phyloP scores from a whole-genome alignment of 352 stramenopile genomes.

The Phytopythium vexans region DNA sequence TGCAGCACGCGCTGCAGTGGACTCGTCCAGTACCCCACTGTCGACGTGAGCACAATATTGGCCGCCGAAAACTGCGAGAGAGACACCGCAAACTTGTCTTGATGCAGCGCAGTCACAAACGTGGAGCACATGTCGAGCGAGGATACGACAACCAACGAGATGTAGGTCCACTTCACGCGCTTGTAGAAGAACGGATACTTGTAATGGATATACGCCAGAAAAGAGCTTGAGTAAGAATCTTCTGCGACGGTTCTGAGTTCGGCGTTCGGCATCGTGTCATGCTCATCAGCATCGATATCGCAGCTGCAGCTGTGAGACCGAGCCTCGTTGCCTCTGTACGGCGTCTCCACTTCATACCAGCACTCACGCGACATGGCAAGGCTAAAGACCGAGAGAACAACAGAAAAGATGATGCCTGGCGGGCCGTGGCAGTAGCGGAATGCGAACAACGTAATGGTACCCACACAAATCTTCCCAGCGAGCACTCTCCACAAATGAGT shows the following conservation, averaged over 20 bases:
- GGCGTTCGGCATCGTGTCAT: neutral
- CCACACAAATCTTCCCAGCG: constrained; percentile 39
- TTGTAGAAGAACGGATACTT: constrained; percentile 63
- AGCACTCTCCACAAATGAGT: constrained; percentile 19
- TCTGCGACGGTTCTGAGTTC: neutral
- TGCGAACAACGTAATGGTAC: constrained; percentile 39
- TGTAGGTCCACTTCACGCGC: constrained; percentile 76
- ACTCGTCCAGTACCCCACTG: constrained; percentile 66
- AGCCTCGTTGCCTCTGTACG: neutral
- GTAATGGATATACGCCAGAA: constrained; percentile 24
- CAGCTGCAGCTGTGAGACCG: neutral
- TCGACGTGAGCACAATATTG: constrained; percentile 65
- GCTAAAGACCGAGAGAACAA: constrained; percentile 61
- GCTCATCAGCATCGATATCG: neutral
- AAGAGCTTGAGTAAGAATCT: constrained; percentile 8
- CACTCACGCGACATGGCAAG: constrained; percentile 63
- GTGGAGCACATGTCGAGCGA: constrained; percentile 69
- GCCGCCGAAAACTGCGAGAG: constrained; percentile 75
- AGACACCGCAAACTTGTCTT: constrained; percentile 35
- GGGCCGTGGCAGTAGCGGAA: constrained; percentile 38
- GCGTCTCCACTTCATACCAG: constrained; percentile 64
- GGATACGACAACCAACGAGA: constrained; percentile 64
- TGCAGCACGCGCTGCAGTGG: constrained; percentile 58
- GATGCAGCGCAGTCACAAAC: constrained; percentile 40
- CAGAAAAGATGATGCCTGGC: constrained; percentile 49